Conservation (phyloP, 2,329 filamentous ascomycete genomes). For the Calcarisporium arbuscula region DNA sequence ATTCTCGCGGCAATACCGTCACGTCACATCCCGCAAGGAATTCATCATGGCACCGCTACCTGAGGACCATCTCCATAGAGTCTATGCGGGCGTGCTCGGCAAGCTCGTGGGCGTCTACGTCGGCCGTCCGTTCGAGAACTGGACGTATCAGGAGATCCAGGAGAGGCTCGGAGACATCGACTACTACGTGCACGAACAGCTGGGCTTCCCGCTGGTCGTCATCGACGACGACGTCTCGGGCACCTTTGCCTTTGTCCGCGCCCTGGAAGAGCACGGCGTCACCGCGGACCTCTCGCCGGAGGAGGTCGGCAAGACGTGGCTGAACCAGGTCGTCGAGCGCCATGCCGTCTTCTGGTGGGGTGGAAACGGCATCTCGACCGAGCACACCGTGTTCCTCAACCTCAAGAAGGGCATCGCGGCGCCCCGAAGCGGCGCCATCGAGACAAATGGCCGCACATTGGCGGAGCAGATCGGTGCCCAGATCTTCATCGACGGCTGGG, state of each 20-base stretch:
- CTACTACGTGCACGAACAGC: constrained; percentile 25
- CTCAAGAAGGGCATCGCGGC: constrained; percentile 27
- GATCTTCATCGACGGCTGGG: constrained; percentile 33
- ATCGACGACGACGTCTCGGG: constrained; percentile 27
- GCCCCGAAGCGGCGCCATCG: constrained; percentile 22
- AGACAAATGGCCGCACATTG: constrained; percentile 7
- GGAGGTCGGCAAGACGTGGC: constrained; percentile 11
- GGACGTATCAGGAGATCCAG: constrained; percentile 27
- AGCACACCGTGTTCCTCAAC: constrained; percentile 32
- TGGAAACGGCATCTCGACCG: constrained; percentile 29
- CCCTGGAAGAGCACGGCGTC: constrained; percentile 23
- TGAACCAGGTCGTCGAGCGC: constrained; percentile 10
- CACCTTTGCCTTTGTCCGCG: constrained; percentile 28
- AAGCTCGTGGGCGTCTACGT: constrained; percentile 32
- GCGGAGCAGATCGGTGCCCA: constrained; percentile 32
- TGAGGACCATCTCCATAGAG: constrained; percentile 24
- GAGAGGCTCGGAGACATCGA: constrained; percentile 22
- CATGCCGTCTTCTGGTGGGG: constrained; percentile 32
- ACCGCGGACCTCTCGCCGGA: constrained; percentile 4
- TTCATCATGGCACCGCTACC: too few species aligned
- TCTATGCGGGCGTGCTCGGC: constrained; percentile 31
- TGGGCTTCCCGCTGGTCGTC: constrained; percentile 21
- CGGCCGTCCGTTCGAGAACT: constrained; percentile 29
- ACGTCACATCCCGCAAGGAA: too few species aligned
- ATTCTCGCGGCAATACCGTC: too few species aligned